A percentile compares a stretch with the other conserved stretches of the same genome.
phyloP scores from a whole-genome alignment of 2,329 filamentous ascomycete species.

The Hymenoscyphus linearis region DNA sequence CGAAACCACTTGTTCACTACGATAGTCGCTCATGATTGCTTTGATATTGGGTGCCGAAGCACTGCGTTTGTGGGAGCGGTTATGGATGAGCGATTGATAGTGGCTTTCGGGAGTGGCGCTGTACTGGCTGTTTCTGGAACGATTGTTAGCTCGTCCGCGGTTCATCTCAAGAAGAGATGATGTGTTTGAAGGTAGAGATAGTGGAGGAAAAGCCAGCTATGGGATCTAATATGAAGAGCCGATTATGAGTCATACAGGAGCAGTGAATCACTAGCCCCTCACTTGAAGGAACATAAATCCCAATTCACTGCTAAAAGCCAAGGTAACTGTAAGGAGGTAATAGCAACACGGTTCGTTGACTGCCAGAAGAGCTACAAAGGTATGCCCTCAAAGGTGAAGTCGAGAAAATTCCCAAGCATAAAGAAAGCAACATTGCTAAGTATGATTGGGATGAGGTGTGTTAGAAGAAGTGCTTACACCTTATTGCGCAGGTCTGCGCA shows the following conservation, averaged over 20 bases:
- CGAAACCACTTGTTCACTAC: slow-evolving; percentile 1
- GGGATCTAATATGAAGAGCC: neutral
- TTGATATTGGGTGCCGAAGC: slow-evolving; percentile 4
- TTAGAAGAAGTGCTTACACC: neutral
- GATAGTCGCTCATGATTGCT: neutral
- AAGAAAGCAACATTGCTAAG: neutral
- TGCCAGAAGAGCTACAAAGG: neutral
- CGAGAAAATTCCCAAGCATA: neutral
- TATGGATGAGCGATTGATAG: slow-evolving; percentile 12
- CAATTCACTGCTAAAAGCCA: neutral
- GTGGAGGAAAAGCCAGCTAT: neutral
- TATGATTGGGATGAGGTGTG: neutral
- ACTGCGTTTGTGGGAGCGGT: slow-evolving; percentile 19
- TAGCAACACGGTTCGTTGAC: neutral
- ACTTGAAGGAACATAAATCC: neutral
- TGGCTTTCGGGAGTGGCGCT: slow-evolving; percentile 19
- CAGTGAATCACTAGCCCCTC: neutral
- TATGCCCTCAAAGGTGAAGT: neutral
- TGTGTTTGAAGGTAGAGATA: neutral
- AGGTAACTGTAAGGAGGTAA: neutral
- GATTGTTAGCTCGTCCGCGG: slow-evolving; percentile 7
- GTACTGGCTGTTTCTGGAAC: slow-evolving; percentile 14
- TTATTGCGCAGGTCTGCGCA: neutral
- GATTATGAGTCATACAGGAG: neutral
- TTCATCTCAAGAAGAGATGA: neutral